Percentiles rank a stretch among this genome's conserved stretches.
These are phyloP conservation scores for Colletotrichum spinosum DNA, from an alignment of 2,329 filamentous ascomycete genomes.

Conservation along the genomic window DNA sequence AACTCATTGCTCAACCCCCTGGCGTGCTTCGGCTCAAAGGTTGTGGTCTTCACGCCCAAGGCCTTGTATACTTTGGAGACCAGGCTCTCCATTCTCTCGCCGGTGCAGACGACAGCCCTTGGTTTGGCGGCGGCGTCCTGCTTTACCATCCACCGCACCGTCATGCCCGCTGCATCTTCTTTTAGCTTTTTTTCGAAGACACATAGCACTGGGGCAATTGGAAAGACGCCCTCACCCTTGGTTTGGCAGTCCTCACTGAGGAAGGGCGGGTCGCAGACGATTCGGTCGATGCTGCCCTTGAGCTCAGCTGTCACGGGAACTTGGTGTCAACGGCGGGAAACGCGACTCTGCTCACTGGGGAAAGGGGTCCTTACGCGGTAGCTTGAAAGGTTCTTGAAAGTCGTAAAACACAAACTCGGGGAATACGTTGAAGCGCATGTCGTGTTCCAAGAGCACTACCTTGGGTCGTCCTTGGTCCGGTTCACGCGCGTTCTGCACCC, in stretches of 20 bases:
- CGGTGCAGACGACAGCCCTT: slow-evolving; percentile 78
- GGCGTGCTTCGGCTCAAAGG: slow-evolving; percentile 76
- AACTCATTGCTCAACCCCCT: slow-evolving; percentile 85
- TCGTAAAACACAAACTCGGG: slow-evolving; percentile 82
- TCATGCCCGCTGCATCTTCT: slow-evolving; percentile 71
- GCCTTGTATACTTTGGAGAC: slow-evolving; percentile 75
- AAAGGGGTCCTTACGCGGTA: slow-evolving; percentile 60
- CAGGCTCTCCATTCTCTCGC: slow-evolving; percentile 78
- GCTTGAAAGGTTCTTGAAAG: slow-evolving; percentile 74
- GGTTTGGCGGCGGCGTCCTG: slow-evolving; percentile 37
- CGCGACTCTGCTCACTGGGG: not conserved
- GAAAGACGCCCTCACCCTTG: slow-evolving; percentile 64
- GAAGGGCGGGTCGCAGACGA: slow-evolving; percentile 84
- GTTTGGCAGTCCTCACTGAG: slow-evolving; percentile 85
- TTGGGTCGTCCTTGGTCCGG: slow-evolving; percentile 60
- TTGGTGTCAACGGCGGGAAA: too few species aligned
- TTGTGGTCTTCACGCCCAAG: slow-evolving; percentile 72
- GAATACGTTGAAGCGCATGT: slow-evolving; percentile 79
- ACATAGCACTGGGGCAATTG: not conserved
- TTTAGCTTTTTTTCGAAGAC: not conserved
- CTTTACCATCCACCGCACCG: slow-evolving; percentile 78
- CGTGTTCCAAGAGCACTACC: slow-evolving; percentile 78
- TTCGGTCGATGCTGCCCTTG: slow-evolving; percentile 73
- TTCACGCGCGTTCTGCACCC: slow-evolving; percentile 28
- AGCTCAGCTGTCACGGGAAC: slow-evolving; percentile 55